Conservation (phyloP, 371 early-diverging fungal genomes). For the Apophysomyces elegans region DNA sequence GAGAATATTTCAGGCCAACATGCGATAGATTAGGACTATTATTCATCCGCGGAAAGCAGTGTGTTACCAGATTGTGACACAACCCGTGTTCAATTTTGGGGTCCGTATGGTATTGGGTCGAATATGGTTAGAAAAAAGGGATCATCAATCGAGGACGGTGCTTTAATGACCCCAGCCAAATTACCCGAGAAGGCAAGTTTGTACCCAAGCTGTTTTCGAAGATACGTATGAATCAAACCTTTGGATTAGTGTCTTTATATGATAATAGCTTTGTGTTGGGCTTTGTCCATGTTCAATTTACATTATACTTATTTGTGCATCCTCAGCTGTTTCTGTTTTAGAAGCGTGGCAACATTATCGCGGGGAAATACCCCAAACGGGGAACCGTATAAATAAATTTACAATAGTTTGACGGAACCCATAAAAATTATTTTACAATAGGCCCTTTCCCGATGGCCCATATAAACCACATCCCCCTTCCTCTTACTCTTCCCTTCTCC, state of each 20-base stretch:
- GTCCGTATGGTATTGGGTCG: conserved; percentile 8
- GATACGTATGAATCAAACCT: no score
- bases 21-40: not conserved
- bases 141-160: conserved; percentile 10
- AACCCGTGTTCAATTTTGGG: conserved; percentile 9
- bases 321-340: conserved; percentile 8
- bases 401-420: conserved; percentile 11
- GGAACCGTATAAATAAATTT: conserved; percentile 12
- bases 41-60: not conserved
- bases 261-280: no score
- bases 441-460: not conserved
- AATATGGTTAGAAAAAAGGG: not conserved
- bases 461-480: not conserved
- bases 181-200: conserved; percentile 7
- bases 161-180: conserved; percentile 6
- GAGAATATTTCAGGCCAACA: no score
- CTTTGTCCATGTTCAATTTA: not conserved
- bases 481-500: not conserved
- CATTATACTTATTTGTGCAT: conserved; percentile 9
- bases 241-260: no score
- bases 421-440: conserved; percentile 11
- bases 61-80: conserved; percentile 5
- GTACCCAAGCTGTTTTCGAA: not conserved
- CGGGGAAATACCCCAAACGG: conserved; percentile 10
- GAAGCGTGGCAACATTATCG: conserved; percentile 11